Percentiles rank a stretch among this genome's conserved stretches.
Evolutionary conservation across 768 basidiomycete genomes (phyloP).

Genomic region (Termitomyces bulborhizus): DNA sequence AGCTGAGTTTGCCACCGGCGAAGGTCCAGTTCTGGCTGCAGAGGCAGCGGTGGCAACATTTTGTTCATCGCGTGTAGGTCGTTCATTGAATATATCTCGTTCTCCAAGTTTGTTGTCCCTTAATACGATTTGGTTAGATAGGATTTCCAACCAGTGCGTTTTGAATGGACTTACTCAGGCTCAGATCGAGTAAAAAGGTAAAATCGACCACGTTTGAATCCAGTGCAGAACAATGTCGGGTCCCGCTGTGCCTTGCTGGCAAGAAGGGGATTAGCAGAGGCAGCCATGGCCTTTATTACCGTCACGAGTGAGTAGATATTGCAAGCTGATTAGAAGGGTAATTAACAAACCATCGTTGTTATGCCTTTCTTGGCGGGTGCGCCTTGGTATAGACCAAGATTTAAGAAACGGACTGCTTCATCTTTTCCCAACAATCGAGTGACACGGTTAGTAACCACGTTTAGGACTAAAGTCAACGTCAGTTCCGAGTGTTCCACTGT

Average conservation of each 20-base stretch:
- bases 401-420: conserved; percentile 86
- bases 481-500: neutral
- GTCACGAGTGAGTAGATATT: conserved; percentile 5
- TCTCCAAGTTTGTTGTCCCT: conserved; percentile 86
- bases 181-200: conserved; percentile 90
- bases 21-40: conserved; percentile 45
- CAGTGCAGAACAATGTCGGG: conserved; percentile 89
- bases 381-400: conserved; percentile 89
- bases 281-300: conserved; percentile 73
- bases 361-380: conserved; percentile 80
- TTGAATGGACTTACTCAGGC: conserved; percentile 64
- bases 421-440: conserved; percentile 87
- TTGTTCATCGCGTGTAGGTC: conserved; percentile 94
- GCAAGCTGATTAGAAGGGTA: neutral
- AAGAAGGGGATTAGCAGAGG: conserved; percentile 92
- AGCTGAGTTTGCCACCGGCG: conserved; percentile 69
- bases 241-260: conserved; percentile 81
- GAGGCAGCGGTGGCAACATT: conserved; percentile 66
- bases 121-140: conserved; percentile 2
- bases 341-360: conserved; percentile 66
- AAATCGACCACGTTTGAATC: conserved; percentile 88
- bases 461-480: conserved; percentile 60
- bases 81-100: conserved; percentile 97
- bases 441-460: conserved; percentile 91
- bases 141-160: neutral